Conservation (phyloP, 441 rosid species). For the Arabidopsis hybrid region DNA sequence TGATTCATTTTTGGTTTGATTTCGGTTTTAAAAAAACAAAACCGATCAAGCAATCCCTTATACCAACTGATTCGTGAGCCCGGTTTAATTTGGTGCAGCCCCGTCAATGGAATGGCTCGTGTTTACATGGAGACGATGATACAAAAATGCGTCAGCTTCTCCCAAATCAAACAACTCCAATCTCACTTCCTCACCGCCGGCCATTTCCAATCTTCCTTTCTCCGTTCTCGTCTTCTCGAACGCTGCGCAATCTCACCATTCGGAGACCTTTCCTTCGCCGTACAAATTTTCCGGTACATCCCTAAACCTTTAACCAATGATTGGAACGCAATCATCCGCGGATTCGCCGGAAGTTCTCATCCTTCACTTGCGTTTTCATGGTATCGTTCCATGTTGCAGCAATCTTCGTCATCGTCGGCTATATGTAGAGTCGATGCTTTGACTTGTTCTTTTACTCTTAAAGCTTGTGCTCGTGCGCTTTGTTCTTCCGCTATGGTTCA, state of each 20-base stretch:
- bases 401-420: conserved; percentile 42
- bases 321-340: conserved; percentile 86
- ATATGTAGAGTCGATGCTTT: conserved; percentile 65
- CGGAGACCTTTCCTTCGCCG: conserved; percentile 66
- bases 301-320: conserved; percentile 78
- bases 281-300: conserved; percentile 57
- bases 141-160: conserved; percentile 51
- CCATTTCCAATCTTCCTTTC: conserved; percentile 53
- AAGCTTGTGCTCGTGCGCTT: conserved; percentile 79
- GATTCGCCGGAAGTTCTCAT: conserved; percentile 60
- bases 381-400: conserved; percentile 60
- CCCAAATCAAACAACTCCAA: conserved; percentile 73
- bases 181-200: conserved; percentile 67
- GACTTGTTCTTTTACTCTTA: conserved; percentile 79
- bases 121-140: conserved; percentile 50
- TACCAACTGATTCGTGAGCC: no score
- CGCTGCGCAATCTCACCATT: conserved; percentile 65
- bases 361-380: conserved; percentile 64
- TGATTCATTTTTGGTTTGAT: no score
- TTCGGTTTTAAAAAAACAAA: no score
- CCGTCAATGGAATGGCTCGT: conserved; percentile 50
- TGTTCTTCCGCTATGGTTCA: conserved; percentile 56
- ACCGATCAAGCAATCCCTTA: no score
- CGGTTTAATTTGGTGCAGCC: background rate
- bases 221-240: conserved; percentile 80